These are phyloP conservation scores for Tricholoma hemisulphureum DNA, from an alignment of 768 basidiomycete species.

Conservation along the genomic window DNA sequence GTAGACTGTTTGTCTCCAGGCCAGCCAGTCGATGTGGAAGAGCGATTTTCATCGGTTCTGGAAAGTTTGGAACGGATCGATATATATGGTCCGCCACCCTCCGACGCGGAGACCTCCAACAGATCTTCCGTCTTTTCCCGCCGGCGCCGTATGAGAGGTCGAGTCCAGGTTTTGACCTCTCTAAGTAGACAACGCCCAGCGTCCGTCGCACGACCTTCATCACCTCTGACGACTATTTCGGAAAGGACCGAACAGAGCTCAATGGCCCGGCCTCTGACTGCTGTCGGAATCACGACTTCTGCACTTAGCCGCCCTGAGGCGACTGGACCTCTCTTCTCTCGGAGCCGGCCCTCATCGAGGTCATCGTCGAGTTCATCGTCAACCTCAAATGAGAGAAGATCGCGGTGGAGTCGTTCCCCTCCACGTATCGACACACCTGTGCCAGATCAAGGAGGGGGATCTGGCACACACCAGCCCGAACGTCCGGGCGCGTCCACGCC, in stretches of 20 bases:
- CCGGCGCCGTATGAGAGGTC: slow-evolving; percentile 5
- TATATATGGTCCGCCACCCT: slow-evolving; percentile 17
- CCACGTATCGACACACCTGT: not conserved
- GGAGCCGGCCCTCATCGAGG: not conserved
- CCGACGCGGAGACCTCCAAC: slow-evolving; percentile 4
- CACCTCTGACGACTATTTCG: not conserved
- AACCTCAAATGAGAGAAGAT: too few species aligned
- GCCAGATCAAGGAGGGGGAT: not conserved
- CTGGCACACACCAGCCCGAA: not conserved
- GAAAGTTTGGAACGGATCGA: slow-evolving; percentile 19
- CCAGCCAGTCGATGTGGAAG: slow-evolving; percentile 8
- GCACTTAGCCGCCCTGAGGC: not conserved
- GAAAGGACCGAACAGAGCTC: not conserved
- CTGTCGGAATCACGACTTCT: not conserved
- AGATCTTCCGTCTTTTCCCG: slow-evolving; percentile 12
- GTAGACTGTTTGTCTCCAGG: slow-evolving; percentile 15
- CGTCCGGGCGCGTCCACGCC: not conserved
- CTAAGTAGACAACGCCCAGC: not conserved
- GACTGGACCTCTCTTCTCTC: not conserved
- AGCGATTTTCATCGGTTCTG: slow-evolving; percentile 22
- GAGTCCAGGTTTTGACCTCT: slow-evolving; percentile 8
- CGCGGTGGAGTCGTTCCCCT: not conserved
- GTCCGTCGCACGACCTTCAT: too few species aligned
- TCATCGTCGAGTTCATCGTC: too few species aligned
- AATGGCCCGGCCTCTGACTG: not conserved